These are phyloP conservation scores for Vitis hybrid DNA, from an alignment of 177 flowering plant genomes.

Conservation along the genomic window DNA sequence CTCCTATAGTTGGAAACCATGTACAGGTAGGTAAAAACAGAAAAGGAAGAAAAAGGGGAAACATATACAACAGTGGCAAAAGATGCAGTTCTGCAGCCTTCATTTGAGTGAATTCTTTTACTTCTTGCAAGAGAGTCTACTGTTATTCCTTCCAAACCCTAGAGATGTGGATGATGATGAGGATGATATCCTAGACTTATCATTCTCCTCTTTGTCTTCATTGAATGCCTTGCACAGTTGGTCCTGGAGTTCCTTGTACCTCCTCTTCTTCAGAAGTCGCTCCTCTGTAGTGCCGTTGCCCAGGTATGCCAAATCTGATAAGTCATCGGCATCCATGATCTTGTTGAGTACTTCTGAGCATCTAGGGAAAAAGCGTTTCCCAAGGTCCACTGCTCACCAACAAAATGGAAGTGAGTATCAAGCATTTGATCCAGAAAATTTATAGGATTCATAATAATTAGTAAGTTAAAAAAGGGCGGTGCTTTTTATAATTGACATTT, in stretches of 20 bases:
- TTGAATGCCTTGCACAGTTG: conserved; percentile 54
- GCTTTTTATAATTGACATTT: too few relatives aligned
- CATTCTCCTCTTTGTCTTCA: conserved; percentile 64
- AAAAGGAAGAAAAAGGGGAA: neutral
- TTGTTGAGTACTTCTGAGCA: conserved; percentile 79
- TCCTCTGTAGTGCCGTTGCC: conserved; percentile 47
- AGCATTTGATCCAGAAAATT: neutral
- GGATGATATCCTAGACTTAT: conserved; percentile 42
- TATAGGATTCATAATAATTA: neutral
- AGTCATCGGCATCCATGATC: conserved; percentile 76
- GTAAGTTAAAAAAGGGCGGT: too few relatives aligned
- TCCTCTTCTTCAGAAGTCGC: conserved; percentile 43
- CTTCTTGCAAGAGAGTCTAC: conserved; percentile 19
- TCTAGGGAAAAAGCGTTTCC: conserved; percentile 87
- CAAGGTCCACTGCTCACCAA: conserved; percentile 66
- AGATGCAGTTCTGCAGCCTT: neutral
- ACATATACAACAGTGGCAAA: neutral
- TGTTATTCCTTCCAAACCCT: conserved; percentile 24
- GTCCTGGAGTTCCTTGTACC: conserved; percentile 69
- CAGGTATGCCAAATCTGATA: conserved; percentile 51
- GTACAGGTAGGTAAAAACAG: neutral
- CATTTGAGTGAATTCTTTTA: neutral
- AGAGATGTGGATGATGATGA: conserved; percentile 51
- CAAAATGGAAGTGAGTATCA: neutral
- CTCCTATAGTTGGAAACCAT: neutral